A percentile compares a stretch with the other conserved stretches of the same genome.
Conservation (phyloP, 1,284 basidiomycete species). For the Irpex rosettiformis region DNA sequence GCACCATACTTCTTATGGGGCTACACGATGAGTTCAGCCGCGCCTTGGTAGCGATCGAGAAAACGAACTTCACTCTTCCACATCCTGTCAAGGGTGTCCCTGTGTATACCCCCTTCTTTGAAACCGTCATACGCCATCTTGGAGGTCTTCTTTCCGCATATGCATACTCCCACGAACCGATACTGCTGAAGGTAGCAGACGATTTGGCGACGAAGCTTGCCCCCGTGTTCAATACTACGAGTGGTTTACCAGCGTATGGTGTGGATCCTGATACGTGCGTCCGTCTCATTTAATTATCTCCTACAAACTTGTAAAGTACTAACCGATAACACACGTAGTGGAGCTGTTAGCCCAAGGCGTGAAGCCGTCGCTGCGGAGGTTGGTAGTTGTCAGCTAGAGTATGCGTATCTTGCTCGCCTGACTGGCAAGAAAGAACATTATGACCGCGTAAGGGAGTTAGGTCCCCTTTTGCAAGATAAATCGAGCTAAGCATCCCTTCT, state of each 20-base stretch:
- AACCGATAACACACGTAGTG: background rate
- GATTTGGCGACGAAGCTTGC: slow-evolving; percentile 47
- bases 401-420: slow-evolving; percentile 60
- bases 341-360: background rate
- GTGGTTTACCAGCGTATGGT: slow-evolving; percentile 46
- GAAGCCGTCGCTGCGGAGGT: slow-evolving; percentile 38
- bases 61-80: slow-evolving; percentile 51
- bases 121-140: slow-evolving; percentile 75
- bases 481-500: background rate
- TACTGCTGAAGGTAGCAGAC: slow-evolving; percentile 48
- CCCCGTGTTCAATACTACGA: slow-evolving; percentile 48
- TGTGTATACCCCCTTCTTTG: slow-evolving; percentile 56
- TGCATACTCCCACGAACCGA: slow-evolving; percentile 56
- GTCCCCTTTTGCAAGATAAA: background rate
- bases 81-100: background rate
- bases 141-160: slow-evolving; percentile 72
- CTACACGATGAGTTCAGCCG: slow-evolving; percentile 76
- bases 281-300: background rate
- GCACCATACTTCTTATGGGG: slow-evolving; percentile 87
- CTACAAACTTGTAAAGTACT: background rate
- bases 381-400: slow-evolving; percentile 58
- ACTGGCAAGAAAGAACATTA: slow-evolving; percentile 54
- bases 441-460: slow-evolving; percentile 41
- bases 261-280: slow-evolving; percentile 41
- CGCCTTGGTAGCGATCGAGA: slow-evolving; percentile 66